Conservation (phyloP, 768 basidiomycete species). For the Agrocybe pediades region DNA sequence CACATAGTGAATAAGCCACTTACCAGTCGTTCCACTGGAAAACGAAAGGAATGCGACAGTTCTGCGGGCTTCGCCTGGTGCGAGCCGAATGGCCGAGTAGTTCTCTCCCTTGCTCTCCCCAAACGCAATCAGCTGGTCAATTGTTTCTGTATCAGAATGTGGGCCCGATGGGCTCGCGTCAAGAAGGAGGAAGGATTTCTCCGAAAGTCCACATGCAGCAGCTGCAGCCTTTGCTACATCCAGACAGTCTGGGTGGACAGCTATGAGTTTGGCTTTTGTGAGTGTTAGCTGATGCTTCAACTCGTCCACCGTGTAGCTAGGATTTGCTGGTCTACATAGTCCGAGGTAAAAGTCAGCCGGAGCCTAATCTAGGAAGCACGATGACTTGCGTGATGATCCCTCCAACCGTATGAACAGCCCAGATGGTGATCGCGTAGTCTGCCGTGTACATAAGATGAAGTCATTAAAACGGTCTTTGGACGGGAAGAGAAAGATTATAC, state of each 20-base stretch:
- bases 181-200: slow-evolving; percentile 43
- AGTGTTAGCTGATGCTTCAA: slow-evolving; percentile 56
- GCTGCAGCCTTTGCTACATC: slow-evolving; percentile 48
- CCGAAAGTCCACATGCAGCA: slow-evolving; percentile 37
- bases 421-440: slow-evolving; percentile 60
- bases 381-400: slow-evolving; percentile 55
- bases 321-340: slow-evolving; percentile 61
- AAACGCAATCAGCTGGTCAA: slow-evolving; percentile 51
- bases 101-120: slow-evolving; percentile 33
- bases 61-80: slow-evolving; percentile 58
- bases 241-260: slow-evolving; percentile 48
- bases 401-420: slow-evolving; percentile 63
- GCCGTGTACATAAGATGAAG: neutral
- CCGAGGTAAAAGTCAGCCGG: slow-evolving; percentile 12
- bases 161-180: slow-evolving; percentile 18
- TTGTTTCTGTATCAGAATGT: slow-evolving; percentile 20
- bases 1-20: slow-evolving; percentile 13
- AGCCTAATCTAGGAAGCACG: slow-evolving; percentile 1
- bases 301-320: slow-evolving; percentile 57
- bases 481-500: neutral
- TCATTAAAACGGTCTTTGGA: neutral
- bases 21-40: slow-evolving; percentile 77
- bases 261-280: slow-evolving; percentile 47
- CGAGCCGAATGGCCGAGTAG: slow-evolving; percentile 49
- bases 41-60: slow-evolving; percentile 70